Evolutionary conservation across 495 filamentous ascomycete species (phyloP).

Genomic region (Cenococcum geophilum): DNA sequence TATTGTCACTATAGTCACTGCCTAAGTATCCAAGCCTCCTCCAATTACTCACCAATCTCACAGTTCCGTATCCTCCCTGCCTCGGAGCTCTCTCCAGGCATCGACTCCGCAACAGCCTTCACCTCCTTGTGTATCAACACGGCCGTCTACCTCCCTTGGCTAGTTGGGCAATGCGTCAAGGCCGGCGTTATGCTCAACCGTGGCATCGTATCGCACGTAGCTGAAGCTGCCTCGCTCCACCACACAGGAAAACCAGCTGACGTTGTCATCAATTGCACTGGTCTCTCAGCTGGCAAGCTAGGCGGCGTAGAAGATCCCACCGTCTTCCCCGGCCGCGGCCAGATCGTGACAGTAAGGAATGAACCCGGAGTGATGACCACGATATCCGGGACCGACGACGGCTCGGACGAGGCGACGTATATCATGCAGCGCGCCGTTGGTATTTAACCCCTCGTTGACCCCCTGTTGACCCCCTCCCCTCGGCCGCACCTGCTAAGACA

Average conservation of each 20-base stretch:
- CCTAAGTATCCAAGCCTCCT: background rate
- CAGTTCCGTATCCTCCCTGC: constrained; percentile 44
- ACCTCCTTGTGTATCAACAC: constrained; percentile 89
- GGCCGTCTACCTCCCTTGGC: constrained; percentile 78
- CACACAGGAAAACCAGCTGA: constrained; percentile 57
- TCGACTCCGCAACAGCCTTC: constrained; percentile 64
- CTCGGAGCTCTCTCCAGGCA: constrained; percentile 52
- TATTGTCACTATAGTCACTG: background rate
- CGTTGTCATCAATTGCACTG: constrained; percentile 82
- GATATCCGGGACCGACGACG: constrained; percentile 74
- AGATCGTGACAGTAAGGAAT: constrained; percentile 85
- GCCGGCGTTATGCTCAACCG: constrained; percentile 61
- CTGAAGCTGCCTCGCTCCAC: constrained; percentile 61
- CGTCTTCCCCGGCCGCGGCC: constrained; percentile 74
- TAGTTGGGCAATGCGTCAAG: constrained; percentile 66
- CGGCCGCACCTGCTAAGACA: background rate
- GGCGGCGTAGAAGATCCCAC: constrained; percentile 76
- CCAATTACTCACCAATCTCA: background rate
- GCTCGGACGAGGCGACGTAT: constrained; percentile 72
- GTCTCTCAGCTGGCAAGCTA: constrained; percentile 63
- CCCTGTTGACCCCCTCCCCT: background rate
- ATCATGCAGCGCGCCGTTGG: constrained; percentile 81
- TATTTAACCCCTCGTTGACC: constrained; percentile 7
- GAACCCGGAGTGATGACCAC: constrained; percentile 63
- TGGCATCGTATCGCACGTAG: constrained; percentile 59